Evolutionary conservation across 306 rosid species (phyloP).

Genomic region (Macrotyloma uniflorum): DNA sequence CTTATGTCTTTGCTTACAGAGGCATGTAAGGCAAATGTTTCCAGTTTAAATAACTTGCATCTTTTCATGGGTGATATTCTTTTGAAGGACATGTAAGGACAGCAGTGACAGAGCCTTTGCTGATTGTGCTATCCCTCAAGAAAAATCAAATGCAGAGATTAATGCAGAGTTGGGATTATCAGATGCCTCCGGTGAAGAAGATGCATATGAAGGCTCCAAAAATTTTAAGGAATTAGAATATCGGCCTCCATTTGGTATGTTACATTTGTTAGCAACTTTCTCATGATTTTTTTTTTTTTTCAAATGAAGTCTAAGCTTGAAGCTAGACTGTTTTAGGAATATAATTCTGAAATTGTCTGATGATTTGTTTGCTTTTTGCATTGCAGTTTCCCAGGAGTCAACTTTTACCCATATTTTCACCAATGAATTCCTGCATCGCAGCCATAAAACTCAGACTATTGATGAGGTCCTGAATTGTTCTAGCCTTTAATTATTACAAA

Average conservation of each 20-base stretch:
- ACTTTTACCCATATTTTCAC: slow-evolving; percentile 61
- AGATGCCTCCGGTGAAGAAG: slow-evolving; percentile 95
- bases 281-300: neutral
- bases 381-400: slow-evolving; percentile 76
- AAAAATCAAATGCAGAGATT: slow-evolving; percentile 95
- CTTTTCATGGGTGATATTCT: slow-evolving; percentile 36
- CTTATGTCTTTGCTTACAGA: slow-evolving; percentile 5
- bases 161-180: slow-evolving; percentile 93
- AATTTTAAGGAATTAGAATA: slow-evolving; percentile 65
- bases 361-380: slow-evolving; percentile 27
- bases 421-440: slow-evolving; percentile 93
- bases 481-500: slow-evolving; percentile 26
- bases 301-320: slow-evolving; percentile 21
- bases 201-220: slow-evolving; percentile 61
- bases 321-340: slow-evolving; percentile 18
- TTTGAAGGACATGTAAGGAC: slow-evolving; percentile 87
- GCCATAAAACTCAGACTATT: slow-evolving; percentile 78
- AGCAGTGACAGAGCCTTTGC: slow-evolving; percentile 71
- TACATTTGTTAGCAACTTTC: slow-evolving; percentile 17
- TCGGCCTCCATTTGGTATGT: slow-evolving; percentile 60
- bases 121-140: slow-evolving; percentile 86
- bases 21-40: neutral
- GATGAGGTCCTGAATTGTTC: slow-evolving; percentile 70
- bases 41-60: slow-evolving; percentile 23
- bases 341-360: slow-evolving; percentile 33